Base-by-base conservation (phyloP, 371 early-diverging fungal species). In the Mucor sp. region DNA sequence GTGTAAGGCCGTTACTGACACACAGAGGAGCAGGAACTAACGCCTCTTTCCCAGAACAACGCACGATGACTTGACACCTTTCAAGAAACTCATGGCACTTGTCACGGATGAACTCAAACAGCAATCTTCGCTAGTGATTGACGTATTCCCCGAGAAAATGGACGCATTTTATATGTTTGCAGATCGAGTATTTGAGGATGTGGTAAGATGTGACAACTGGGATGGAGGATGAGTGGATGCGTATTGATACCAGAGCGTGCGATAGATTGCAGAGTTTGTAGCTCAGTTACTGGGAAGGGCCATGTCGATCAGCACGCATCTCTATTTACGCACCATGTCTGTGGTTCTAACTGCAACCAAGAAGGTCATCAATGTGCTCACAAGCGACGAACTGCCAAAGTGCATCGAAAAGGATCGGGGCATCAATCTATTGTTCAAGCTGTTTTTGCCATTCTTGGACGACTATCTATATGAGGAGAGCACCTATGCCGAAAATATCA, bases 391-490 rank as follows among this genome's bases (percentile, higher is more conserved):
- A 17, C 50, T 73, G 15, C 72, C 80, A n/a, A 64, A 60, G 21
- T 60, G 19, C 3, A 76, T 79, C 23, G 73, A 80, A 25, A 60
- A 69, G 17, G 83, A 79, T 28, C 70, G 81, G 35, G 80, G 80
- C 6, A 65, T 75, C 39, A 72, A 87, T 33, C 80, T 91, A 55
- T 77, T 93, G 63, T 85, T 80, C 69, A 89, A 87, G 57, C 80
- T 92, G 23, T 88, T 91, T 71, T 83, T 93, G 65, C 91, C 91
- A 50, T 85, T 87, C 53, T 81, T 92, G 65, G 81, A 90, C 56
- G 90, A 91, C 66, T 93, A 93, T 74, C 71, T 93, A 12, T 68
- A 74, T 47, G 85, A 81, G 50, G 86, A 86, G 70, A 57, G 74
- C 19, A 35, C 68, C 6, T 76, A 76, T 57, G 73, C 81, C n/a